phyloP scores from a whole-genome alignment of 805 yeast genomes.

The Zygosaccharomyces pseudorouxii region DNA sequence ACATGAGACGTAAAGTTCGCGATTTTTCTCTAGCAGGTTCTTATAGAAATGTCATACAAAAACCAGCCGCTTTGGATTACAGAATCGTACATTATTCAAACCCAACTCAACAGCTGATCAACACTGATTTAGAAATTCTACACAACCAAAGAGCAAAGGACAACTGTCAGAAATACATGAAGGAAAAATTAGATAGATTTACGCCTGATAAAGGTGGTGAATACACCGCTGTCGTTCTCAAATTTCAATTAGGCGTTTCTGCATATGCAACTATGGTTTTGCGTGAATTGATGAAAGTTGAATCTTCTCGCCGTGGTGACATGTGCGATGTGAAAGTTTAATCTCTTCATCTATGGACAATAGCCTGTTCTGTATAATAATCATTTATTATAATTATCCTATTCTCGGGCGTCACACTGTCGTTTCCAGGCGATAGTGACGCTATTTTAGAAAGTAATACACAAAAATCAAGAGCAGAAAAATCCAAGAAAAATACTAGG shows the following conservation, averaged over 20 bases:
- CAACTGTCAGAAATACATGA: conserved; percentile 31
- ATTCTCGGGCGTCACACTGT: neutral
- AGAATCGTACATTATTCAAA: conserved; percentile 55
- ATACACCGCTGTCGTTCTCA: conserved; percentile 66
- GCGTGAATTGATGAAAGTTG: conserved; percentile 81
- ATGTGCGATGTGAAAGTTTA: conserved; percentile 39
- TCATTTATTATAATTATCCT: neutral
- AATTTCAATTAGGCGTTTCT: conserved; percentile 74
- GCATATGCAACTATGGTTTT: conserved; percentile 97
- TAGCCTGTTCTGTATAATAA: neutral
- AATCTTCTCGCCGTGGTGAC: conserved; percentile 54
- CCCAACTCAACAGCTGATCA: conserved; percentile 64
- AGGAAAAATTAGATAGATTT: conserved; percentile 32
- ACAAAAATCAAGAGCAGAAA: neutral
- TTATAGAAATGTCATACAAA: conserved; percentile 68
- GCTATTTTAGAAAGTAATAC: neutral
- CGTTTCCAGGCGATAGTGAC: neutral
- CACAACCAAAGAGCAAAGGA: conserved; percentile 35
- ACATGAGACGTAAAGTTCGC: conserved; percentile 77
- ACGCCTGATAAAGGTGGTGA: conserved; percentile 40
- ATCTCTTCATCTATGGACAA: neutral
- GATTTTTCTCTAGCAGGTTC: conserved; percentile 93
- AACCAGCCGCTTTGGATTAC: conserved; percentile 61
- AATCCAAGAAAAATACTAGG: neutral
- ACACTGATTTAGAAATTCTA: conserved; percentile 68